Percentiles rank a stretch among this genome's conserved stretches.
These are phyloP conservation scores for Austroboletus novae-zelandiae DNA, from an alignment of 1,284 basidiomycete genomes.

Conservation along the genomic window DNA sequence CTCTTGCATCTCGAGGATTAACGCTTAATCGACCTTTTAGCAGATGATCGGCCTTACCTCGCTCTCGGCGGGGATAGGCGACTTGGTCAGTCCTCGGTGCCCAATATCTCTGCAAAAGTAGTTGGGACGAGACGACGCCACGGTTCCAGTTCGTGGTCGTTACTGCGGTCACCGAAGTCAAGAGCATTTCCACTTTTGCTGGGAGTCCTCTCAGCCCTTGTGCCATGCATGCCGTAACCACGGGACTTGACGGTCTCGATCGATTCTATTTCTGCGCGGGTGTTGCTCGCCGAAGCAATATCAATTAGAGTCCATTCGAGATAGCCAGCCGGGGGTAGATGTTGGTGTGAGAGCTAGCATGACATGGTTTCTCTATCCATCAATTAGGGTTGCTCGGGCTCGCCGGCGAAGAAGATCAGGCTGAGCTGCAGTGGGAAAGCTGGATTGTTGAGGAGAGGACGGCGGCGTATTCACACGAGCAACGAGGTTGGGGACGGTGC, in stretches of 20 bases:
- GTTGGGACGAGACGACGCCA: conserved; percentile 22
- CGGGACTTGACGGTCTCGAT: conserved; percentile 8
- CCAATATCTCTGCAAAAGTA: conserved; percentile 12
- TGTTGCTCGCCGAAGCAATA: conserved; percentile 12
- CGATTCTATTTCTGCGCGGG: conserved; percentile 10
- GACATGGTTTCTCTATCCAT: conserved; percentile 71
- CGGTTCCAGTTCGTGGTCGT: conserved; percentile 8
- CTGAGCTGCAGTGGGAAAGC: conserved; percentile 23
- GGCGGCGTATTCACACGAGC: conserved; percentile 5
- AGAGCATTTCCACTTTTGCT: conserved; percentile 4
- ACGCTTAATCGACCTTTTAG: no score
- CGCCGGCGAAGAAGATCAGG: conserved; percentile 51
- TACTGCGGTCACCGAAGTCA: conserved; percentile 27
- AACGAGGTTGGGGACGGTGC: conserved; percentile 30
- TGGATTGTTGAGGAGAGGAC: conserved; percentile 4
- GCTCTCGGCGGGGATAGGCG: conserved; percentile 28
- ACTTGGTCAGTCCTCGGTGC: conserved; percentile 25
- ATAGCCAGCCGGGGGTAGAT: conserved; percentile 29
- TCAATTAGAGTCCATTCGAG: conserved; percentile 24
- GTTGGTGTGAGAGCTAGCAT: conserved; percentile 26
- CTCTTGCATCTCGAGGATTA: conserved; percentile 27
- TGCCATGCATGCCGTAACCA: neutral
- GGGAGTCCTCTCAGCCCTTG: no score
- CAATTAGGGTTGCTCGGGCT: conserved; percentile 73
- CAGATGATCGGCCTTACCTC: conserved; percentile 15